Base-by-base conservation (phyloP, 1,139 yeast species). In the Meyerozyma athensensis region DNA sequence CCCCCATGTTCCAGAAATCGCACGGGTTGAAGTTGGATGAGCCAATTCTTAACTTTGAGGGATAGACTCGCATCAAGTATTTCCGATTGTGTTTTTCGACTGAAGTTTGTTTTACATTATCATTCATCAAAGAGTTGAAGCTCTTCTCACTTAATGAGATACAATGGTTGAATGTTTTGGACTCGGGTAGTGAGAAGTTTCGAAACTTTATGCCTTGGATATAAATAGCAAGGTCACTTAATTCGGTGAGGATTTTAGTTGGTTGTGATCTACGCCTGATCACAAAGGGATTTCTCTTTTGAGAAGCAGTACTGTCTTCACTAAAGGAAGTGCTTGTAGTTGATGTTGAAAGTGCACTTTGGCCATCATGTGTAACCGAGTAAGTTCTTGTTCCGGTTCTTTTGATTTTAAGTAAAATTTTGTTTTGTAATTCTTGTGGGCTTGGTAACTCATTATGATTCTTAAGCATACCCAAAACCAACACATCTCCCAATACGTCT, bases 21-120 rank as follows among this genome's bases (percentile, higher is more conserved):
- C 86, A 63, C 0, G 98, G 97, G 33, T 73, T 72, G 52, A 86
- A 90, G 52, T 92, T 92, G 4, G 87, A 71, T 2, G 96, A 87
- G 38, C 71, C 81, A 42, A 86, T 70, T 35, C 97, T 65, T 41
- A 79, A 74, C 9, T 79, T 81, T 0, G 95, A 81, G 0, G 99
- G 99, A 54, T 94, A 92, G 0, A 89, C 77, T 37, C 99, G 70
- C 83, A 87, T 81, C 40, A 92, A 56, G 53, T 71, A 86, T 39
- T 70, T 69, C 42, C 82, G 64, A 54, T 92, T 92, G 58, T 92
- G 98, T 52, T 86, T 85, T 45, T 76, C 72, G 9, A 90, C 55
- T 4, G 84, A 64, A 3, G 63, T 59, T 4, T 59, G 53, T 44
- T 80, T 81, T 2, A 62, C 68, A 1, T 68, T 61, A 48, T 86